phyloP scores from a whole-genome alignment of 2,329 filamentous ascomycete species.

The Trichoderma afroharzianum region DNA sequence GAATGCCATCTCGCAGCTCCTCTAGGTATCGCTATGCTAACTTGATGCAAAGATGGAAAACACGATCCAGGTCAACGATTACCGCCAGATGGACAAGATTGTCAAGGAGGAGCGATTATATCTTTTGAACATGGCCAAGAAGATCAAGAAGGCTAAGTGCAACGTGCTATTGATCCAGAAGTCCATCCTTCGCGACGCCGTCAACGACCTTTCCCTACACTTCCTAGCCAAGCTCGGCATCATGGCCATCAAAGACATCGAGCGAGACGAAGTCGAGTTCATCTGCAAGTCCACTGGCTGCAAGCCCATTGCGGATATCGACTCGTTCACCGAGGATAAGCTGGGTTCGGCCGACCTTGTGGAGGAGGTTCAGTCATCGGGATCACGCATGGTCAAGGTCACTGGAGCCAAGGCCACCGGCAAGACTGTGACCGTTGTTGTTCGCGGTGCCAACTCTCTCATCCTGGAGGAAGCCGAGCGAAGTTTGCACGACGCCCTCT shows the following conservation, averaged over 20 bases:
- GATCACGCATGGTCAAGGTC: slow-evolving; percentile 90
- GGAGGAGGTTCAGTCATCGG: slow-evolving; percentile 84
- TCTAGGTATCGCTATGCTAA: slow-evolving; percentile 23
- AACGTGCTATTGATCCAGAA: slow-evolving; percentile 98
- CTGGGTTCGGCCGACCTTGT: slow-evolving; percentile 89
- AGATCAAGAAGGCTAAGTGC: slow-evolving; percentile 99
- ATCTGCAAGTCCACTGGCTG: slow-evolving; percentile 98
- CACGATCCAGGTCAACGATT: slow-evolving; percentile 98
- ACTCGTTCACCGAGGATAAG: slow-evolving; percentile 98
- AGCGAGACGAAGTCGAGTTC: slow-evolving; percentile 98
- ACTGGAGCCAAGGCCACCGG: slow-evolving; percentile 80
- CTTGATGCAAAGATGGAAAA: slow-evolving; percentile 78
- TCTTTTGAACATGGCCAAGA: slow-evolving; percentile 98
- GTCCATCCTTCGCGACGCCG: slow-evolving; percentile 93
- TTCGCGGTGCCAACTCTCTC: slow-evolving; percentile 87
- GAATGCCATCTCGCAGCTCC: background rate
- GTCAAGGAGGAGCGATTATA: slow-evolving; percentile 98
- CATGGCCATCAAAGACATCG: slow-evolving; percentile 92
- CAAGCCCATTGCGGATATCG: slow-evolving; percentile 97
- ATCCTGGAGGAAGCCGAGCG: slow-evolving; percentile 97
- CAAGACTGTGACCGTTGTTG: slow-evolving; percentile 92
- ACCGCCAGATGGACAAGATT: slow-evolving; percentile 99
- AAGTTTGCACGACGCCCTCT: slow-evolving; percentile 93
- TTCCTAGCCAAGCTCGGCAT: slow-evolving; percentile 98
- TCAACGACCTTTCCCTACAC: slow-evolving; percentile 95